Evolutionary conservation across 2,329 filamentous ascomycete genomes (phyloP).

Genomic region (Aspergillus pseudonomiae): DNA sequence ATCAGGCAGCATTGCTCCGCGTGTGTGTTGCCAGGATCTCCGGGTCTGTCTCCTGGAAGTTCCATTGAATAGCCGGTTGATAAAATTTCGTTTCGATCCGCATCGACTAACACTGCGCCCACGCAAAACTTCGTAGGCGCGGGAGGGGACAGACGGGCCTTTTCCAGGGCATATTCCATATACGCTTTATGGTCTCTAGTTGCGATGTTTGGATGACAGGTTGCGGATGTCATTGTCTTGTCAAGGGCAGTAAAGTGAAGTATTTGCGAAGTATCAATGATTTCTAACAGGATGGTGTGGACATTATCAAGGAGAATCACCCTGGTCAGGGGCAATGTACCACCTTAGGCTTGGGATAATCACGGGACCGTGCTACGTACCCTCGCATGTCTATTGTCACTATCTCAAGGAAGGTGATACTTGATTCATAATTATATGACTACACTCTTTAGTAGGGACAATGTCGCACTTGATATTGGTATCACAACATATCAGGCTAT

Average conservation of each 20-base stretch:
- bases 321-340: neutral
- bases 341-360: neutral
- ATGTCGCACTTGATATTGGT: too few relatives aligned
- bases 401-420: too few relatives aligned
- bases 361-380: neutral
- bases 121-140: slow-evolving; percentile 46
- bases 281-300: neutral
- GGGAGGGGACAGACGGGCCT: slow-evolving; percentile 43
- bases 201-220: slow-evolving; percentile 22
- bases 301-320: neutral
- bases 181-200: slow-evolving; percentile 39
- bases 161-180: slow-evolving; percentile 44
- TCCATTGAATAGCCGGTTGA: slow-evolving; percentile 50
- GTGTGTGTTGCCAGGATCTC: slow-evolving; percentile 46
- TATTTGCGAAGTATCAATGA: neutral
- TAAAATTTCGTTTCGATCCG: slow-evolving; percentile 40
- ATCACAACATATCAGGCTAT: too few relatives aligned
- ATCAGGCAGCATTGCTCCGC: slow-evolving; percentile 46
- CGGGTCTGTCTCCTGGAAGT: slow-evolving; percentile 39
- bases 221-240: neutral
- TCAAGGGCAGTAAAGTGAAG: neutral
- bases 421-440: too few relatives aligned
- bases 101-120: slow-evolving; percentile 47
- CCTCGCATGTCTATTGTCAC: too few relatives aligned
- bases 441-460: too few relatives aligned